Base-by-base conservation (phyloP, 2,329 filamentous ascomycete species). In the Penicillium palitans region DNA sequence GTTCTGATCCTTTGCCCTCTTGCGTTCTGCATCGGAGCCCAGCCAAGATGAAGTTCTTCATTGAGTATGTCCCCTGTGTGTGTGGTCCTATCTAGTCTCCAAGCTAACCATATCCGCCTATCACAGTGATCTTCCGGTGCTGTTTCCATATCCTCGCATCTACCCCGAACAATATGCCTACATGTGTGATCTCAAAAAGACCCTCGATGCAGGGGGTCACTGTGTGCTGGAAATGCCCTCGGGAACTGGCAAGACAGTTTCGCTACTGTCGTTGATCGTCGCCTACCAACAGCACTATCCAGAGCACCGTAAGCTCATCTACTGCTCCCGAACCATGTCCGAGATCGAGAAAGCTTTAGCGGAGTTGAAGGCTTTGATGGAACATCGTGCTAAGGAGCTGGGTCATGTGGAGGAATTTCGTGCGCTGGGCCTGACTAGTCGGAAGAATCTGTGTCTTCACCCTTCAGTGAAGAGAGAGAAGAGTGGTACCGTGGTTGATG, bases 141-240 rank as follows among this genome's bases (percentile, higher is more conserved):
- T 90, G 57, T 90, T 90, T 72, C 87, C 87, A n/a, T 90, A 90
- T 74, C 87, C 87, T 61, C 81, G 87, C 67, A 88, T 90, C 68
- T 90, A 90, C 74, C 86, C 89, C 62, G 87, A 89, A 74, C 86
- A 89, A 80, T 88, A 88, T 87, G 84, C 84, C 74, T 85, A 93
- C 79, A 93, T 93, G 90, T 90, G 88, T 73, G 90, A 91, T 80
- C 85, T 93, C 76, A 93, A 93, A 75, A 84, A 81, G 75, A 98
- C 95, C 21, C 88, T 99, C 70, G 95, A 99, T 82, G 90, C 89
- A 21, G 91, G 91, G 52, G 96, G 95, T 61, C 92, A 99, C 78
- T 97, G 93, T 75, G 93, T 99, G 24, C 80, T 99, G 68, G 95
- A 99, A 79, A 99, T 99, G 95, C 95, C 95, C 76, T 99, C 95